A percentile compares a stretch with the other conserved stretches of the same genome.
phyloP scores from a whole-genome alignment of 495 filamentous ascomycete species.

The Neurospora sp. region DNA sequence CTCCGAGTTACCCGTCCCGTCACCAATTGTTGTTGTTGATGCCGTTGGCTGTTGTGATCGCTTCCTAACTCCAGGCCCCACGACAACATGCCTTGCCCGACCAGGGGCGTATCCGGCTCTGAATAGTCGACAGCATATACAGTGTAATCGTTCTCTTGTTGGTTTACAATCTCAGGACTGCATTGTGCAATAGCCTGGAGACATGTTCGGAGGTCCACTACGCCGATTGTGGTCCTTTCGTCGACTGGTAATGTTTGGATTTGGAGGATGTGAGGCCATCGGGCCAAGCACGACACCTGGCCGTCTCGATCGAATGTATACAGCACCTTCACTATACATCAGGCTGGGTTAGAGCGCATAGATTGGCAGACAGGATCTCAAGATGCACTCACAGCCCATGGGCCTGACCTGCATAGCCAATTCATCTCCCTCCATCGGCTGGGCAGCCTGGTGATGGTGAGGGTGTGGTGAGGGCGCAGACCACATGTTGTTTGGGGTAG shows the following conservation, averaged over 20 bases:
- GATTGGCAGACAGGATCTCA: neutral
- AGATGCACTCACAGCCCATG: constrained; percentile 39
- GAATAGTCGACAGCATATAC: constrained; percentile 97
- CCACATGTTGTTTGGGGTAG: constrained; percentile 18
- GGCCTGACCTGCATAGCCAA: constrained; percentile 35
- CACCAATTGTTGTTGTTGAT: constrained; percentile 58
- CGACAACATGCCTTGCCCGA: constrained; percentile 94
- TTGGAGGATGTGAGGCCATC: constrained; percentile 71
- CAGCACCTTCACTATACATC: constrained; percentile 72
- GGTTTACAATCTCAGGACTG: constrained; percentile 81
- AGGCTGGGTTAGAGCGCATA: constrained; percentile 13
- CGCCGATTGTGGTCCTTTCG: constrained; percentile 60
- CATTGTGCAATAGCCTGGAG: constrained; percentile 67
- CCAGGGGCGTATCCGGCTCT: constrained; percentile 82
- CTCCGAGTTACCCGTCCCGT: constrained; percentile 88
- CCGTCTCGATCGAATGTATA: constrained; percentile 91
- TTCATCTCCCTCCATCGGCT: constrained; percentile 40
- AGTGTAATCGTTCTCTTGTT: constrained; percentile 81
- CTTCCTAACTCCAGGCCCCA: constrained; percentile 53
- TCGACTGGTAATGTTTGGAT: constrained; percentile 75
- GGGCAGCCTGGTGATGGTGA: constrained; percentile 1
- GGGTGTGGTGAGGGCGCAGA: constrained; percentile 15
- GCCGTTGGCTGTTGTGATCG: constrained; percentile 43
- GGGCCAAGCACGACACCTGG: constrained; percentile 84
- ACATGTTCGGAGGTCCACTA: constrained; percentile 84